These are phyloP conservation scores for Zelopaecilomyces penicillatus DNA, from an alignment of 2,329 filamentous ascomycete species.

Conservation along the genomic window DNA sequence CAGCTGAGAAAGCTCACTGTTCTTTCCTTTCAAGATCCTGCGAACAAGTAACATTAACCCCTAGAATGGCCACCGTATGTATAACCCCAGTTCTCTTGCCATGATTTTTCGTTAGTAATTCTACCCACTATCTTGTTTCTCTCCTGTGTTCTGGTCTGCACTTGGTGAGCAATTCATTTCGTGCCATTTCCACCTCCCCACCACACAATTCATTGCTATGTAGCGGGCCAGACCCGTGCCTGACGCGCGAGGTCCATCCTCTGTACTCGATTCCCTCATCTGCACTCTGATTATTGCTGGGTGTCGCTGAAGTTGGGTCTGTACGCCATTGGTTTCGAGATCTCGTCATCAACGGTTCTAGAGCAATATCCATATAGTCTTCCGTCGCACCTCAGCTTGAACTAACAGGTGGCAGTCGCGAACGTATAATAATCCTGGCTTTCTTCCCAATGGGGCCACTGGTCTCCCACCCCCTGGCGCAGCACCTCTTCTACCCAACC, in stretches of 20 bases:
- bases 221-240: too few relatives aligned
- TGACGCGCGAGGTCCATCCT: too few relatives aligned
- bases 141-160: not conserved
- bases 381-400: slow-evolving; percentile 6
- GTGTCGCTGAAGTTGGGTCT: not conserved
- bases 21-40: slow-evolving; percentile 4
- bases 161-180: not conserved
- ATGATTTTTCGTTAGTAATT: not conserved
- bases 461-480: slow-evolving; percentile 49
- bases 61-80: slow-evolving; percentile 38
- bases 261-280: too few relatives aligned
- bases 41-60: slow-evolving; percentile 19
- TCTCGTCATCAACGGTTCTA: not conserved
- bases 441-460: slow-evolving; percentile 55
- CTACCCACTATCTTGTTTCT: not conserved
- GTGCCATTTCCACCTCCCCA: not conserved
- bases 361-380: not conserved
- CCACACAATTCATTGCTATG: not conserved
- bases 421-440: slow-evolving; percentile 44
- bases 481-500: slow-evolving; percentile 57
- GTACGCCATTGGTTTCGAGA: not conserved
- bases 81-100: slow-evolving; percentile 9
- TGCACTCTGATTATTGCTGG: too few relatives aligned
- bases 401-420: slow-evolving; percentile 28
- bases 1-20: slow-evolving; percentile 8